Percentiles rank a stretch among this genome's conserved stretches.
phyloP scores from a whole-genome alignment of 495 filamentous ascomycete species.

The Annulohypoxylon maeteangense region DNA sequence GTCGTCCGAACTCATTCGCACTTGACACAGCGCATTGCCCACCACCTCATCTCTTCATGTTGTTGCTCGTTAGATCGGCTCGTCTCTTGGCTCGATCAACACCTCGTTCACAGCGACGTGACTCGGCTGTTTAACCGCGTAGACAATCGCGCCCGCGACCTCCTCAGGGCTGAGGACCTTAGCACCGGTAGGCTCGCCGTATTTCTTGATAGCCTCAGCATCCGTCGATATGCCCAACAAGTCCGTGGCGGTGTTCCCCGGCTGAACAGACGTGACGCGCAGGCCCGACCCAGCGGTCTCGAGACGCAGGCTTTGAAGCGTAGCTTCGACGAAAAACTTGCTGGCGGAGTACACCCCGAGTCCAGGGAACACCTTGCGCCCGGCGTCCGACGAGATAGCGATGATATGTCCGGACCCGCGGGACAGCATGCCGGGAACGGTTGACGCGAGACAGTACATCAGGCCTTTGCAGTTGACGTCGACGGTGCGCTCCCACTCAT shows the following conservation, averaged over 20 bases:
- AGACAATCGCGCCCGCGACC: slow-evolving; percentile 71
- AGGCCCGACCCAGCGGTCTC: slow-evolving; percentile 74
- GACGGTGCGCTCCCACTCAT: slow-evolving; percentile 76
- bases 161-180: slow-evolving; percentile 71
- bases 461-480: slow-evolving; percentile 79
- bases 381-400: slow-evolving; percentile 76
- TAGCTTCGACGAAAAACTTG: slow-evolving; percentile 80
- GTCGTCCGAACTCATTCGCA: neutral
- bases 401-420: slow-evolving; percentile 69
- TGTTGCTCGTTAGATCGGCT: slow-evolving; percentile 66
- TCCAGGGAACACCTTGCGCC: slow-evolving; percentile 76
- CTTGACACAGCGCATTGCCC: neutral
- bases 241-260: slow-evolving; percentile 72
- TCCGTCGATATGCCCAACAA: slow-evolving; percentile 73
- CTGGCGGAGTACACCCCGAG: slow-evolving; percentile 76
- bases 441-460: slow-evolving; percentile 68
- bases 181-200: slow-evolving; percentile 71
- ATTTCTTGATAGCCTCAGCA: slow-evolving; percentile 74
- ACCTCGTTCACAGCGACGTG: slow-evolving; percentile 78
- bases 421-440: slow-evolving; percentile 70
- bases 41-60: neutral
- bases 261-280: slow-evolving; percentile 72
- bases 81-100: slow-evolving; percentile 75
- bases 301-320: slow-evolving; percentile 70
- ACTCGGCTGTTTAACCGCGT: slow-evolving; percentile 69